Evolutionary conservation across 2,329 filamentous ascomycete genomes (phyloP).

Genomic region (Sporothrix sp.): DNA sequence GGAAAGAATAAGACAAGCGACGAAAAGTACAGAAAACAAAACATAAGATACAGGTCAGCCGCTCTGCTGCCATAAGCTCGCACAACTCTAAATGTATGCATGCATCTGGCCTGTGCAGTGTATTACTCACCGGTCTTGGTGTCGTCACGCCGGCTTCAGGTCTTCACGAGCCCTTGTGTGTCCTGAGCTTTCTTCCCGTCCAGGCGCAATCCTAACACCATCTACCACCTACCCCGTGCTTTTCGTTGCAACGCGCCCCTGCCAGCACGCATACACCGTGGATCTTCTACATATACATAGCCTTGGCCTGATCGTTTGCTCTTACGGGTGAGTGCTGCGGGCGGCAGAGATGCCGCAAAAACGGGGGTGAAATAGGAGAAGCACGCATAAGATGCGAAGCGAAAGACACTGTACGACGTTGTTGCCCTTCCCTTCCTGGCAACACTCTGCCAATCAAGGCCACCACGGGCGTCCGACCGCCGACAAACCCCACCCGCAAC

Average conservation of each 20-base stretch:
- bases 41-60: too few species aligned
- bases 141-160: background rate
- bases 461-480: background rate
- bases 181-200: background rate
- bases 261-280: too few species aligned
- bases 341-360: too few species aligned
- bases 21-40: too few species aligned
- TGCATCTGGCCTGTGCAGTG: too few species aligned
- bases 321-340: background rate
- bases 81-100: constrained; percentile 7
- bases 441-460: background rate
- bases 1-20: background rate
- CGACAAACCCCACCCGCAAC: background rate
- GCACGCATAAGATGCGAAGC: too few species aligned
- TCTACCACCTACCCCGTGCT: background rate
- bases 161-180: constrained; percentile 3
- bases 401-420: too few species aligned
- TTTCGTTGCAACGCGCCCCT: constrained; percentile 1
- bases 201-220: background rate
- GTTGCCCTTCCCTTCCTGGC: constrained; percentile 6
- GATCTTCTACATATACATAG: too few species aligned
- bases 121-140: background rate
- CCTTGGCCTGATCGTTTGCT: background rate
- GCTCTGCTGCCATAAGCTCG: too few species aligned
- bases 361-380: too few species aligned